Base-by-base conservation (phyloP, 768 basidiomycete species). In the Gautieria morchelliformis region DNA sequence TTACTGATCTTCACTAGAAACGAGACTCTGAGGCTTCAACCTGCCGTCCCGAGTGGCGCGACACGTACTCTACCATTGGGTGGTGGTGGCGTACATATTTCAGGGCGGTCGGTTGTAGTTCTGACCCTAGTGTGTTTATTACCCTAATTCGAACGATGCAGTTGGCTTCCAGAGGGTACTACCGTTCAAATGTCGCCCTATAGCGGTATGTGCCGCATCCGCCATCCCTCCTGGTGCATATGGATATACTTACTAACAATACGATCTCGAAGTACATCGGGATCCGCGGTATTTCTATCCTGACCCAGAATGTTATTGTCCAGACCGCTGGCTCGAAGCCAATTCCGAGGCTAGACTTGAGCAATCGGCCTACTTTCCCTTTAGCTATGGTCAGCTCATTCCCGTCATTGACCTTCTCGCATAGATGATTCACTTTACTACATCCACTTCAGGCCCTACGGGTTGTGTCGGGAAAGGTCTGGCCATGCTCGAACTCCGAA, bases 391-490 rank as follows among this genome's bases (percentile, higher is more conserved):
- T 56, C 22, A 19, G 41, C 33, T 30, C 19, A 46, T 30, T 35
- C n/a, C 24, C 27, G 27, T 27, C 27, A 5, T 27, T 27, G 3
- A 27, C 5, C 27, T 5, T 27, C 27, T 3, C 5, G 27, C 27
- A 2, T 5, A 5, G 27, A 30, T 19, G 27, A 9, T 74, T 72
- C 17, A 76, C 10, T 37, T 75, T 59, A 67, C 74, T 30, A 74
- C 77, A 0, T 77, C 76, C 62, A 76, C 75, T 30, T 65, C 68
- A 45, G 80, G 81, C 0, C 78, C 78, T 11, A 71, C 73, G 14
- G 77, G 78, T 61, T 82, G 81, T 62, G 74, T 72, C 11, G 80
- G 79, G 19, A 75, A 73, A 63, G 71, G 74, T 65, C 65, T 78
- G 19, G 77, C 76, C 27, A 61, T 66, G 62, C 66, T 68, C 63